Base-by-base conservation (phyloP, 2,329 filamentous ascomycete species). In the Fusarium sp. region DNA sequence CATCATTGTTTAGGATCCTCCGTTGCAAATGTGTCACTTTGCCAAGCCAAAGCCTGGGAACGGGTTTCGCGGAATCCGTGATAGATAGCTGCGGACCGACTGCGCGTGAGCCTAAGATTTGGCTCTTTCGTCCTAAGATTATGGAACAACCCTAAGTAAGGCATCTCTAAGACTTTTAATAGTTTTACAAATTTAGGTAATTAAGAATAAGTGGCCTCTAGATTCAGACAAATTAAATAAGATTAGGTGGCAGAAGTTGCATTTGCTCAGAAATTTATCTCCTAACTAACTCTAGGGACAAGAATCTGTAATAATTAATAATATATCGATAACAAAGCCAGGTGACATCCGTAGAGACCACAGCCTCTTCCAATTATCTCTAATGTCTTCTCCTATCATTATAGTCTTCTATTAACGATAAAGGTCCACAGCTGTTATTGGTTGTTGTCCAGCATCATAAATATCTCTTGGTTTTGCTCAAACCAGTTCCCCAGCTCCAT, bases 381-480 rank as follows among this genome's bases (percentile, higher is more conserved):
- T 0, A 10, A 12, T 4, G 6, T 13, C 3, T 17, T 24, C n/a
- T 47, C 9, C 10, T 17, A 22, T 18, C 2, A 1, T 24, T 2
- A 8, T 5, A 32, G 12, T 24, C 20, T 18, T 18, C 0, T 2
- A 12, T 8, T n/a, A 3, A 3, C 10, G 17, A 2, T 7, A 1
- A 10, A 22, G 11, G 2, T 11, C 20, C 1, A 22, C 1, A 8
- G 0, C 20, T 39, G n/a, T 42, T 18, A 55, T 13, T 42, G 24
- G 13, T 62, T 30, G 9, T 44, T 68, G 5, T 68, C 64, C 10
- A 68, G 5, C 63, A 68, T 68, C 66, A 62, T 68, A 1, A 68
- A 68, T 7, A 68, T 68, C 8, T 68, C 66, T 12, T 68, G 64
- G 8, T 68, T 68, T 22, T 68, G 64, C 17, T 68, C 64, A 17